phyloP scores from a whole-genome alignment of 2,329 filamentous ascomycete genomes.

The Fusarium kyushuense region DNA sequence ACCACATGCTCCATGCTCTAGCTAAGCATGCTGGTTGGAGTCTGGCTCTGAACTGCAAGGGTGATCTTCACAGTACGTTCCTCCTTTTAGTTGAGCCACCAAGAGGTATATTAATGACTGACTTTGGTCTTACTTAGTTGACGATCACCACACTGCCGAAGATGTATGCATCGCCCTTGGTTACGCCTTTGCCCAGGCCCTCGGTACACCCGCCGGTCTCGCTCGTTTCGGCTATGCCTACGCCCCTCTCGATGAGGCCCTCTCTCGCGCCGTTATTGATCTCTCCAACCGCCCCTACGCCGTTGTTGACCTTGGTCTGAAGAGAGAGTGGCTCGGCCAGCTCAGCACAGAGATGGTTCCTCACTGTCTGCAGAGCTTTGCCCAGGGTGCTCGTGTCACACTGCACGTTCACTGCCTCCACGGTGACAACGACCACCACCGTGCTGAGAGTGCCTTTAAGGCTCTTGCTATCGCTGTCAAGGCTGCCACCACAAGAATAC shows the following conservation, averaged over 20 bases:
- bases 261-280: slow-evolving; percentile 93
- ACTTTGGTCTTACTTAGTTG: slow-evolving; percentile 68
- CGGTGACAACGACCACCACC: slow-evolving; percentile 94
- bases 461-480: slow-evolving; percentile 88
- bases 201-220: slow-evolving; percentile 82
- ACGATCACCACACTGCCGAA: slow-evolving; percentile 98
- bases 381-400: slow-evolving; percentile 89
- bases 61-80: slow-evolving; percentile 87
- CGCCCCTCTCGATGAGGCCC: slow-evolving; percentile 92
- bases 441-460: slow-evolving; percentile 97
- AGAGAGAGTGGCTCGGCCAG: slow-evolving; percentile 92
- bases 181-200: slow-evolving; percentile 81
- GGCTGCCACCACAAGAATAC: slow-evolving; percentile 78
- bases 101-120: slow-evolving; percentile 13
- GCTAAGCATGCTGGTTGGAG: slow-evolving; percentile 98
- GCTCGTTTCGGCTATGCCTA: slow-evolving; percentile 93
- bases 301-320: slow-evolving; percentile 85
- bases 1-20: slow-evolving; percentile 98
- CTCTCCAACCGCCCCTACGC: slow-evolving; percentile 90
- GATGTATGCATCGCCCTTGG: slow-evolving; percentile 94
- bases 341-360: slow-evolving; percentile 97
- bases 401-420: slow-evolving; percentile 93
- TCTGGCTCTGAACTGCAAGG: slow-evolving; percentile 82
- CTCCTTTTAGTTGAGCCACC: slow-evolving; percentile 1
- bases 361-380: slow-evolving; percentile 94